These are phyloP conservation scores for Tylopilus sp. DNA, from an alignment of 1,284 basidiomycete species.

Conservation along the genomic window DNA sequence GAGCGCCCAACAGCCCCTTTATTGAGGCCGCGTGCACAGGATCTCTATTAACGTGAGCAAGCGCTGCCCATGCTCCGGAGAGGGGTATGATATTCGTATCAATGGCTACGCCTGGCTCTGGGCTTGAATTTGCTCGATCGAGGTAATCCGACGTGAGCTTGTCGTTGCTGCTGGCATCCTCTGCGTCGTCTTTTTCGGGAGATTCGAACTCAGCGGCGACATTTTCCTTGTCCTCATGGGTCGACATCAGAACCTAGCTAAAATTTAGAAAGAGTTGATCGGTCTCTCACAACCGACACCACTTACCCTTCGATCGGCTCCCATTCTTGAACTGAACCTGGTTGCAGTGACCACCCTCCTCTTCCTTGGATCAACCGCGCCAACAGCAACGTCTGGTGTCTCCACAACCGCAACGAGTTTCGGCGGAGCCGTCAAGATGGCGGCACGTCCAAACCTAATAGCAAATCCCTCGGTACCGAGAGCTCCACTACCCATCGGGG, in stretches of 20 bases:
- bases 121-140: slow-evolving; percentile 15
- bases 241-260: slow-evolving; percentile 71
- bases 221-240: slow-evolving; percentile 57
- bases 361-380: slow-evolving; percentile 78
- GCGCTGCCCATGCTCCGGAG: slow-evolving; percentile 64
- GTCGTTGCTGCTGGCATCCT: slow-evolving; percentile 9
- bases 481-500: slow-evolving; percentile 26
- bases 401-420: slow-evolving; percentile 76
- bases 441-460: slow-evolving; percentile 59
- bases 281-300: neutral
- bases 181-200: slow-evolving; percentile 25
- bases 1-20: slow-evolving; percentile 55
- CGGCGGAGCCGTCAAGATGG: slow-evolving; percentile 73
- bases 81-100: slow-evolving; percentile 60
- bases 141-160: slow-evolving; percentile 14
- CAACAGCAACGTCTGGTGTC: slow-evolving; percentile 78
- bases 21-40: slow-evolving; percentile 35
- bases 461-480: slow-evolving; percentile 38
- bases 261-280: slow-evolving; percentile 2
- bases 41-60: slow-evolving; percentile 43
- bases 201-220: slow-evolving; percentile 27
- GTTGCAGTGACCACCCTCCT: slow-evolving; percentile 81
- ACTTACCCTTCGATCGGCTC: slow-evolving; percentile 73
- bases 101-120: slow-evolving; percentile 47
- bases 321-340: slow-evolving; percentile 74